Conservation (phyloP, 129 eudicot species). For the Lactuca saligna region DNA sequence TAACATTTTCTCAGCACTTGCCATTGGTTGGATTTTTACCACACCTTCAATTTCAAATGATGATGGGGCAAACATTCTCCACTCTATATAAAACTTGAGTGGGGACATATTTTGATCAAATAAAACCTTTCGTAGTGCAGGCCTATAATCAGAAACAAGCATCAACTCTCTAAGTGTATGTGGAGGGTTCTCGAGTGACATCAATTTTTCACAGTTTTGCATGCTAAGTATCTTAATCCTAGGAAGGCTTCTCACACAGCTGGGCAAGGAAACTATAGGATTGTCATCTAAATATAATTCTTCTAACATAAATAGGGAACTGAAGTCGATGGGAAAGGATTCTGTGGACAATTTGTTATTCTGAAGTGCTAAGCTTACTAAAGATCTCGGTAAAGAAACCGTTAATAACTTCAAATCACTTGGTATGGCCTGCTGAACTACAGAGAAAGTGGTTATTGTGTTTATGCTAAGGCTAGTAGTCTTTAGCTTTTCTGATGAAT, state of each 20-base stretch:
- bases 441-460: background rate
- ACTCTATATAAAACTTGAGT: background rate
- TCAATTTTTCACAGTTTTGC: background rate
- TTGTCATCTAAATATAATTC: background rate
- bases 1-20: background rate
- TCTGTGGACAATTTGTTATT: background rate
- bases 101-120: conserved; percentile 5
- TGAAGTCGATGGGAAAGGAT: background rate
- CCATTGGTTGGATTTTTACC: conserved; percentile 2
- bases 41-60: conserved; percentile 13
- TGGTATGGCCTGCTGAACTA: background rate
- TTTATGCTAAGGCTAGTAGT: background rate
- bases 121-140: background rate
- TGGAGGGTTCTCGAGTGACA: background rate
- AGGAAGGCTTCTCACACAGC: background rate
- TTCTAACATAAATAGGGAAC: background rate
- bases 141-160: background rate
- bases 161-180: background rate
- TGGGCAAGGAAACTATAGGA: background rate
- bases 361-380: background rate
- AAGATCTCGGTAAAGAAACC: background rate
- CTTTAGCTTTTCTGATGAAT: background rate
- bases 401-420: background rate
- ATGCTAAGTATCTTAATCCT: background rate
- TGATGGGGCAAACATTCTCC: background rate